Base-by-base conservation (phyloP, 2,329 filamentous ascomycete species). In the Monosporascus sp. region DNA sequence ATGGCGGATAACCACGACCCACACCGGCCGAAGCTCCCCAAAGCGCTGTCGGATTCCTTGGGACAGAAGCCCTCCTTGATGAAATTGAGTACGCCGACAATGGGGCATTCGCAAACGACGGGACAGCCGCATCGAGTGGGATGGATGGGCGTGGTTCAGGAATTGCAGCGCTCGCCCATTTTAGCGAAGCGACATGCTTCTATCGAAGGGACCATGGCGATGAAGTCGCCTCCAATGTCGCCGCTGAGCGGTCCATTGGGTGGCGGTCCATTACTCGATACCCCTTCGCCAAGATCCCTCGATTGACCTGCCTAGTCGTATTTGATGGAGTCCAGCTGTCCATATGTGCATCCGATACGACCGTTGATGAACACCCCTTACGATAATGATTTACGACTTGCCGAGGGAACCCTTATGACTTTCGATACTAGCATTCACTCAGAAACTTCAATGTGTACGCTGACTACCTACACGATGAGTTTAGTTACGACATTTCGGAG, bases 91-190 rank as follows among this genome's bases (percentile, higher is more conserved):
- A 81, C 79, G 2, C 77, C 78, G 58, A 70, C 78, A 7, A 77
- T 81, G 56, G 78, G 80, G 8, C 78, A 81, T 58, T 74, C 73
- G 57, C 77, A 81, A 49, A 72, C 73, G 45, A 69, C 75, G 37
- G 72, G 72, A 45, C 70, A 70, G 40, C 71, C 70, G 20, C 79
- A 82, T 50, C 77, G 77, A 51, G 70, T 72, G 56, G 81, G 82
- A 26, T 87, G 84, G 84, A 79, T 80, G 20, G 81, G 82, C 26
- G 82, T 87, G 6, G 80, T 87, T 22, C 73, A 80, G 51, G 84
- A 87, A 62, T 70, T 87, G 49, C 82, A 86, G 65, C 78, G 71
- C 52, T 84, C 80, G 24, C 84, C 83, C 2, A 67, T 78, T 52
- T 77, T 87, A 72, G 80, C 82, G 49, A 79, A 82, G 61, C 75